phyloP scores from a whole-genome alignment of 257 asterid genomes.

The Mitragyna speciosa region DNA sequence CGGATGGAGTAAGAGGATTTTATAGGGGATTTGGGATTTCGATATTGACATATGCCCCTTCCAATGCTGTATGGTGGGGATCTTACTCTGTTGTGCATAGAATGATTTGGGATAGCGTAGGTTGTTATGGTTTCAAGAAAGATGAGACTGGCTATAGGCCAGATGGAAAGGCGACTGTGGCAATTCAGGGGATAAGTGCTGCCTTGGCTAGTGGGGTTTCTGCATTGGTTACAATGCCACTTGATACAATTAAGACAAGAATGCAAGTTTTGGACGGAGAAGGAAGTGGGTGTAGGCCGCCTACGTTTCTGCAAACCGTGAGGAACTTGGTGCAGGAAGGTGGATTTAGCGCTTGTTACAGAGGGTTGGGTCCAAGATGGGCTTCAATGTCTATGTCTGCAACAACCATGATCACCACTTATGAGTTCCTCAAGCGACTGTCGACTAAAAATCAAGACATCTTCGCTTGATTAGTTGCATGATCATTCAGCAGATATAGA shows the following conservation, averaged over 20 bases:
- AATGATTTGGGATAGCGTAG: slow-evolving; percentile 59
- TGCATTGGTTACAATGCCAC: slow-evolving; percentile 91
- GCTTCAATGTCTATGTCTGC: slow-evolving; percentile 98
- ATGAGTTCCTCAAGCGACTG: slow-evolving; percentile 87
- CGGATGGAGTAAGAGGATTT: slow-evolving; percentile 78
- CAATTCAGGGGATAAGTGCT: slow-evolving; percentile 90
- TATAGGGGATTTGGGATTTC: slow-evolving; percentile 96
- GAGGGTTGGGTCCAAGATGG: slow-evolving; percentile 98
- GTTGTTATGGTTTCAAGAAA: slow-evolving; percentile 61
- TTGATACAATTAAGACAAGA: slow-evolving; percentile 90
- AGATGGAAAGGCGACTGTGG: slow-evolving; percentile 65
- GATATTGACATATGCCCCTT: slow-evolving; percentile 90
- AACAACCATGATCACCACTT: slow-evolving; percentile 90
- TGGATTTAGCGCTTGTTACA: slow-evolving; percentile 87
- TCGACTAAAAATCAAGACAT: slow-evolving; percentile 73
- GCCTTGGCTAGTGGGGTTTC: slow-evolving; percentile 93
- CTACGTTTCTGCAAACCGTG: slow-evolving; percentile 57
- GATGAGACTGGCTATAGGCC: slow-evolving; percentile 60
- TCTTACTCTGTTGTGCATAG: slow-evolving; percentile 81
- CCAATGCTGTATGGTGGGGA: slow-evolving; percentile 99
- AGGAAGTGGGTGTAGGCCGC: slow-evolving; percentile 35
- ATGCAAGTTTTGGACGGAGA: slow-evolving; percentile 87
- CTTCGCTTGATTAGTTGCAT: slow-evolving; percentile 36
- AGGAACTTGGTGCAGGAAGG: slow-evolving; percentile 82
- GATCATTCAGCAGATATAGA: slow-evolving; percentile 20